Conservation (phyloP, 441 rosid species). For the Gossypium davidsonii region DNA sequence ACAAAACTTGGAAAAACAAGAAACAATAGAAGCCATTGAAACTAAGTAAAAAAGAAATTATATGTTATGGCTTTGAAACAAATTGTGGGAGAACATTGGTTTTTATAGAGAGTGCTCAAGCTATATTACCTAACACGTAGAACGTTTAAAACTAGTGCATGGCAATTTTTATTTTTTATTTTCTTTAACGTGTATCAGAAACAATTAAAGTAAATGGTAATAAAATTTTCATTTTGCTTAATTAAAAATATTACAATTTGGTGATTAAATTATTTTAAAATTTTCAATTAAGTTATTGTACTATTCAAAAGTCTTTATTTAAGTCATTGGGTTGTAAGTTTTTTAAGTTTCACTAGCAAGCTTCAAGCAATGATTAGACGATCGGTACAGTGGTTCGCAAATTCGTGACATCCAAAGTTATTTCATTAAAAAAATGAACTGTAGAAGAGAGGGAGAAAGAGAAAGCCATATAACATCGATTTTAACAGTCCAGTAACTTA, state of each 20-base stretch:
- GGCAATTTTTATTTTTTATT: constrained; percentile 11
- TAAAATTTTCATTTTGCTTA: background rate
- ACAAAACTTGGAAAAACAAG: constrained; percentile 16
- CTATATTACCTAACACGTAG: constrained; percentile 57
- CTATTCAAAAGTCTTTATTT: too few species aligned
- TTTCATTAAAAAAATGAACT: too few species aligned
- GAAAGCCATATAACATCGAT: too few species aligned
- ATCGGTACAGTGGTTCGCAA: accelerated
- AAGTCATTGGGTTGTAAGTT: too few species aligned
- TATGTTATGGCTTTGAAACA: constrained; percentile 2
- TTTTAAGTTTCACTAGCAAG: too few species aligned
- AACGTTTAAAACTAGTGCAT: constrained; percentile 27
- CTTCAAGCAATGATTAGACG: accelerated
- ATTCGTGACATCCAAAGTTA: too few species aligned
- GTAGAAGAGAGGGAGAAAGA: too few species aligned
- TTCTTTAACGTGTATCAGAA: background rate
- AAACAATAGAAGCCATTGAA: constrained; percentile 31
- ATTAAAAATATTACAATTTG: too few species aligned
- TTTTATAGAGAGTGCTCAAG: constrained; percentile 46
- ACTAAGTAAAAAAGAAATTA: background rate
- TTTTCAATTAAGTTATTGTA: too few species aligned
- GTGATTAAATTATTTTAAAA: too few species aligned
- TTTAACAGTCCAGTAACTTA: too few species aligned
- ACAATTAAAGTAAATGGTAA: background rate
- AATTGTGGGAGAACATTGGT: constrained; percentile 9